Evolutionary conservation across 2,329 filamentous ascomycete species (phyloP).

Genomic region (Microdochium bolleyi): DNA sequence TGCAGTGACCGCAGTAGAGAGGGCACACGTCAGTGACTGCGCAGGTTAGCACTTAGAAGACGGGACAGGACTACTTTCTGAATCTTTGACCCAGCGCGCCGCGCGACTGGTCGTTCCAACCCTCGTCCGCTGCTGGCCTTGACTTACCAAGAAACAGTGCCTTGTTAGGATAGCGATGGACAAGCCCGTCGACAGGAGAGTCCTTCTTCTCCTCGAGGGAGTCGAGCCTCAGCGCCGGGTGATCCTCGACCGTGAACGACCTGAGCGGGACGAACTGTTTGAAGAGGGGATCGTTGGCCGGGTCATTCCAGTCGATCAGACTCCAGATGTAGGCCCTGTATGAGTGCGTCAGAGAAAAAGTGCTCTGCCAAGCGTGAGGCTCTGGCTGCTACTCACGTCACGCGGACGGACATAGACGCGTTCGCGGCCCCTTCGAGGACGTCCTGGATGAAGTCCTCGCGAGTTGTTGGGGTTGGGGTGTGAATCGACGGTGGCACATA

Average conservation of each 20-base stretch:
- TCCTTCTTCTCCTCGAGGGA: conserved; percentile 50
- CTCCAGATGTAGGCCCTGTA: conserved; percentile 48
- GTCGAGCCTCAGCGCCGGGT: conserved; percentile 45
- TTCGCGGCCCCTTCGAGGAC: conserved; percentile 40
- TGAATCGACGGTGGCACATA: too few relatives aligned
- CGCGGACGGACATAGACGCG: conserved; percentile 51
- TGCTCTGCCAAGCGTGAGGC: neutral
- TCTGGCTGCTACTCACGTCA: conserved; percentile 32
- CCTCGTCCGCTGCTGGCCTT: too few relatives aligned
- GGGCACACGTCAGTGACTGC: neutral
- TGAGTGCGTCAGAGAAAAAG: conserved; percentile 5
- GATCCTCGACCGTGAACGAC: conserved; percentile 44
- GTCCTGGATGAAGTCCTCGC: conserved; percentile 45
- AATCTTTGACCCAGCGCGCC: too few relatives aligned
- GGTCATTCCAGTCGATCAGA: conserved; percentile 49
- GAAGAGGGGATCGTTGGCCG: conserved; percentile 50
- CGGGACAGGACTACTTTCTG: too few relatives aligned
- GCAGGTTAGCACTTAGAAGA: too few relatives aligned
- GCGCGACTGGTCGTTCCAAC: too few relatives aligned
- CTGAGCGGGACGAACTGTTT: conserved; percentile 52
- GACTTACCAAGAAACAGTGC: conserved; percentile 51
- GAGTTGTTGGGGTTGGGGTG: too few relatives aligned
- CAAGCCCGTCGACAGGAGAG: conserved; percentile 46
- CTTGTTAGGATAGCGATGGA: conserved; percentile 58
- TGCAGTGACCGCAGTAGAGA: conserved; percentile 50